Conservation (phyloP, 345 rosid species). For the Gossypium longicalyx region DNA sequence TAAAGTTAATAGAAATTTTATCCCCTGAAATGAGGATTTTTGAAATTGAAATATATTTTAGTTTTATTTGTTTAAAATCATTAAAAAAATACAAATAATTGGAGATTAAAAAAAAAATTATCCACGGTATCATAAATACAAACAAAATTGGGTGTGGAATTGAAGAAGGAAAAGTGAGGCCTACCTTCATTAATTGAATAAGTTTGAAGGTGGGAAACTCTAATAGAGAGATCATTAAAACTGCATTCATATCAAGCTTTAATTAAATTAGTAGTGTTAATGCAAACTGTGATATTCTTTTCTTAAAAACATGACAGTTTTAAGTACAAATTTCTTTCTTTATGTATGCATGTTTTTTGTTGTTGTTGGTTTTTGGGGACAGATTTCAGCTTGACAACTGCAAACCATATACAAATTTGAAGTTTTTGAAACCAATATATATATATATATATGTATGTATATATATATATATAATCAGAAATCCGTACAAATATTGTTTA, state of each 20-base stretch:
- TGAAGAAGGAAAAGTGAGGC: neutral
- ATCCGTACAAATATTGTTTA: slow-evolving; percentile 2
- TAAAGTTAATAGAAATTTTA: too few relatives aligned
- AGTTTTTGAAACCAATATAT: too few relatives aligned
- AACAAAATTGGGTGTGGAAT: neutral
- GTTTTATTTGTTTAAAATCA: too few relatives aligned
- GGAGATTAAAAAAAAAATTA: too few relatives aligned
- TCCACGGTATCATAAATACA: neutral
- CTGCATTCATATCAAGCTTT: neutral
- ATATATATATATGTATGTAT: too few relatives aligned
- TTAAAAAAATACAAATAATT: too few relatives aligned
- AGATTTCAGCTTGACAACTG: neutral
- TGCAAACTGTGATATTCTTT: too few relatives aligned
- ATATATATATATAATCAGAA: too few relatives aligned
- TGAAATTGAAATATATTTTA: too few relatives aligned
- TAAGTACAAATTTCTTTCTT: neutral
- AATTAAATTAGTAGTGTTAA: neutral
- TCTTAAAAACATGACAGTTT: neutral
- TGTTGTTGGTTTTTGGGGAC: neutral
- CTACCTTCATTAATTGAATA: neutral
- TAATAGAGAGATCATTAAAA: neutral
- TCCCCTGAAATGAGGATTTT: too few relatives aligned
- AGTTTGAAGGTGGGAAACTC: neutral
- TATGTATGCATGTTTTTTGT: neutral
- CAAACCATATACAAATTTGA: neutral